A percentile compares a stretch with the other conserved stretches of the same genome.
phyloP scores from a whole-genome alignment of 768 basidiomycete genomes.

The Suillus ampliporus region DNA sequence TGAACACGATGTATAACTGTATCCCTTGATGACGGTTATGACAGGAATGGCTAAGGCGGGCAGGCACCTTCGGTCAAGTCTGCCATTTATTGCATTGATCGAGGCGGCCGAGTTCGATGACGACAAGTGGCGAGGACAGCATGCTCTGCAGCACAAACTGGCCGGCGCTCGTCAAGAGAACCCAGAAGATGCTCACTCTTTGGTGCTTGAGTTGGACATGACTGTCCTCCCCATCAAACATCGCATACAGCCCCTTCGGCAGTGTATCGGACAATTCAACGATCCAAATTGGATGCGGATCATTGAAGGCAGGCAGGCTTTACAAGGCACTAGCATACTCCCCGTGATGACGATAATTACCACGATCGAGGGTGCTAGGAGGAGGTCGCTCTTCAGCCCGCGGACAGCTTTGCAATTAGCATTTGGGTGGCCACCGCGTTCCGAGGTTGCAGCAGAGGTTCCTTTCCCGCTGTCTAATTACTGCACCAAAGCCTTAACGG shows the following conservation, averaged over 20 bases:
- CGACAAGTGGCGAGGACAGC: constrained; percentile 1
- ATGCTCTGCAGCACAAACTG: background rate
- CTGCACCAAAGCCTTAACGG: background rate
- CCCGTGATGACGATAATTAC: constrained; percentile 4
- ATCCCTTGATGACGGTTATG: background rate
- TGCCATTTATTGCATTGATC: background rate
- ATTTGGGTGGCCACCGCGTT: background rate
- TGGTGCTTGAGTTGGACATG: constrained; percentile 2
- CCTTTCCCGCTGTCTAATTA: background rate
- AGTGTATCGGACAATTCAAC: constrained; percentile 1
- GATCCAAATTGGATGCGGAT: constrained; percentile 3
- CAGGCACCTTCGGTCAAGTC: constrained; percentile 2
- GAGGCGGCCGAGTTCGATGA: background rate
- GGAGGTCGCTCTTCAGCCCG: constrained; percentile 1
- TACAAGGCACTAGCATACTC: background rate
- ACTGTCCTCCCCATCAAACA: background rate
- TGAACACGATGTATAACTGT: background rate
- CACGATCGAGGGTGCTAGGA: constrained; percentile 4
- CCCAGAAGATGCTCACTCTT: constrained; percentile 2
- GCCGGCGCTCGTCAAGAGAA: background rate
- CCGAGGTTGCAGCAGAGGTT: background rate
- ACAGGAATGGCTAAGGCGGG: constrained; percentile 4
- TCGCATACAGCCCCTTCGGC: background rate
- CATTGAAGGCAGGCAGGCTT: background rate
- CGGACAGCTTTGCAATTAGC: constrained; percentile 2